Evolutionary conservation across 495 filamentous ascomycete species (phyloP).

Genomic region (Podospora comata): DNA sequence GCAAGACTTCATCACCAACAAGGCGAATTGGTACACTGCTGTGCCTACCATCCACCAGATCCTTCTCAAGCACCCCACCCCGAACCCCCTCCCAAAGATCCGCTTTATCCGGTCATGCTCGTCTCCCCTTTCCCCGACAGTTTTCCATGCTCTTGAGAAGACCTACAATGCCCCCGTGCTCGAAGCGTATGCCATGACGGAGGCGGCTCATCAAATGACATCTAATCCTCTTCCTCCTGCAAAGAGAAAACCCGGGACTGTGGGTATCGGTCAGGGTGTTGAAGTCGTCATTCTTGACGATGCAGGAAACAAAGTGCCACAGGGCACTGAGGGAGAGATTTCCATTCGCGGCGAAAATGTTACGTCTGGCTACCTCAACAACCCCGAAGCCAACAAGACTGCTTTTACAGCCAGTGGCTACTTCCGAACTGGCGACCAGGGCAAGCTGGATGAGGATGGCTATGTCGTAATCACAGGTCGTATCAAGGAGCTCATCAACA

Average conservation of each 20-base stretch:
- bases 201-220: conserved; percentile 86
- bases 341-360: conserved; percentile 77
- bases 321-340: conserved; percentile 70
- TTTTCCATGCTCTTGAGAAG: conserved; percentile 69
- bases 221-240: conserved; percentile 75
- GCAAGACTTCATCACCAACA: conserved; percentile 62
- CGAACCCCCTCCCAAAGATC: conserved; percentile 63
- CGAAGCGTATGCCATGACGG: conserved; percentile 90
- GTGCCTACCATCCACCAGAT: conserved; percentile 90
- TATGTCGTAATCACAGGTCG: conserved; percentile 75
- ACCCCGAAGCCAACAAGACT: conserved; percentile 63
- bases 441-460: conserved; percentile 67
- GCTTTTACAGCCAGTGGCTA: conserved; percentile 63
- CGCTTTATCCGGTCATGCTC: conserved; percentile 87
- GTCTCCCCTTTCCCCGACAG: conserved; percentile 71
- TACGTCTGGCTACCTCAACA: conserved; percentile 79
- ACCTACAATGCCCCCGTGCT: conserved; percentile 73
- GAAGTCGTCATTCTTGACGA: conserved; percentile 72
- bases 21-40: conserved; percentile 87
- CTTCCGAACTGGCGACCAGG: conserved; percentile 84
- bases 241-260: conserved; percentile 71
- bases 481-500: conserved; percentile 84
- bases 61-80: conserved; percentile 65
- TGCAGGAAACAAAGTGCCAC: conserved; percentile 57
- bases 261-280: conserved; percentile 77